Base-by-base conservation (phyloP, 768 basidiomycete genomes). In the Amanita muscaria region DNA sequence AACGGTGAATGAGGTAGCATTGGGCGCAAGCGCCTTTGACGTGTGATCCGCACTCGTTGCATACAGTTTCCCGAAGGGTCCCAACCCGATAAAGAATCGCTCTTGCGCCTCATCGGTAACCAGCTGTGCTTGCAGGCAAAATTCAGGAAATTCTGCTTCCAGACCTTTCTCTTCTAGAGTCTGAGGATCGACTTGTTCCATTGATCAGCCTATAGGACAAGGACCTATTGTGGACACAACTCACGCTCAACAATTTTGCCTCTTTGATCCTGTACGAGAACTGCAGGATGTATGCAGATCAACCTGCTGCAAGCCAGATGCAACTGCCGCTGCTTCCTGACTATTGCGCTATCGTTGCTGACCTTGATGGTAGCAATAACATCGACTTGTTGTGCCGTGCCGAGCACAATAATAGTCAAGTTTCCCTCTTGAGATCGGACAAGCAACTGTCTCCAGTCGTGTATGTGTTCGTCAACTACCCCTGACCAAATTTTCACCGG, bases 1-100 rank as follows among this genome's bases (percentile, higher is more conserved):
- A 11, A 83, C 47, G 14, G 76, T 73, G 61, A 89, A 88, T 0
- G 92, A 94, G 11, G 80, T 88, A 15, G 61, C 75, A 45, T 75
- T 81, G 2, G 64, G 58, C 1, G 77, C 70, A 3, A 87, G 56
- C 1, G 64, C 56, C 10, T 56, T 48, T 1, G 64, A 41, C 5
- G 51, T 53, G 38, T 56, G 57, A 10, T 59, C 53, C 19, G 54
- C 59, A 7, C 60, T 51, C 4, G 73, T 63, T 18, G 74, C 67
- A 54, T 77, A 76, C 0, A 94, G 64, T 56, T 83, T 88, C 0
- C 83, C 82, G 1, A 73, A 70, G 15, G 68, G 62, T 2, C 81
- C 70, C 1, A 87, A 73, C 0, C 87, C 90, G 44, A 91, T 56
- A 51, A 79, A 74, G 0, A 82, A 22, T n/a, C 27, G 25, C 5